Percentiles rank a stretch among this genome's conserved stretches.
Evolutionary conservation across 805 yeast species (phyloP).

Genomic region (Suhomyces sp.): DNA sequence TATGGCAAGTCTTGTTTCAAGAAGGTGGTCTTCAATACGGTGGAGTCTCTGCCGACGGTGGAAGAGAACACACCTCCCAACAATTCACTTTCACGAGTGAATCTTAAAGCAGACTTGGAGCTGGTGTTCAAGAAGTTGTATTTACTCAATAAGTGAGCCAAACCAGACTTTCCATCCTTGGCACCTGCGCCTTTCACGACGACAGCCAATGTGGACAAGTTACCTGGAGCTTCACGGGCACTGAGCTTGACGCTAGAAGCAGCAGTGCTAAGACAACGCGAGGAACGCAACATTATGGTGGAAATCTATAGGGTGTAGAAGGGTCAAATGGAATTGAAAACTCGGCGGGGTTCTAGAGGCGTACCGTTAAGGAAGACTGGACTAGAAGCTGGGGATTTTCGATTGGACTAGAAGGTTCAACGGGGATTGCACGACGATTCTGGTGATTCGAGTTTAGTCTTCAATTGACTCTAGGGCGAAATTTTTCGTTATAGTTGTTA

Average conservation of each 20-base stretch:
- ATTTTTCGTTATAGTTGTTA: slow-evolving; percentile 6
- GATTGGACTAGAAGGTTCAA: too few relatives aligned
- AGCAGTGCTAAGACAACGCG: slow-evolving; percentile 44
- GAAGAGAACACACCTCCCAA: slow-evolving; percentile 81
- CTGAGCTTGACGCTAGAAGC: slow-evolving; percentile 46
- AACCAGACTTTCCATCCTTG: slow-evolving; percentile 70
- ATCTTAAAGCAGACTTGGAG: slow-evolving; percentile 83
- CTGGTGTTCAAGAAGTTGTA: slow-evolving; percentile 82
- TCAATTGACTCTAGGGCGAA: slow-evolving; percentile 6
- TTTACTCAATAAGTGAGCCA: slow-evolving; percentile 80
- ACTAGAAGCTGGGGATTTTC: too few relatives aligned
- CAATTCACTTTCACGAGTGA: slow-evolving; percentile 91
- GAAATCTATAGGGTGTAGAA: slow-evolving; percentile 1
- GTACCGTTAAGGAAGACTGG: too few relatives aligned
- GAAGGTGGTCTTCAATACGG: slow-evolving; percentile 78
- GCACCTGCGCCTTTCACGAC: slow-evolving; percentile 84
- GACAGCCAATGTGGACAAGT: slow-evolving; percentile 74
- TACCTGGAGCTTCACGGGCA: slow-evolving; percentile 60
- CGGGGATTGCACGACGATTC: too few relatives aligned
- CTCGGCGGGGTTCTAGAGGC: too few relatives aligned
- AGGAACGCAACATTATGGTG: slow-evolving; percentile 8
- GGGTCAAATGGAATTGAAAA: too few relatives aligned
- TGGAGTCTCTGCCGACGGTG: slow-evolving; percentile 76
- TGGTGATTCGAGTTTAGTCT: too few relatives aligned
- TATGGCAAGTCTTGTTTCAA: slow-evolving; percentile 87